Evolutionary conservation across 2,329 filamentous ascomycete species (phyloP), one percentile per base, ranked within the genome.

Genomic region (Alternaria longipes): DNA sequence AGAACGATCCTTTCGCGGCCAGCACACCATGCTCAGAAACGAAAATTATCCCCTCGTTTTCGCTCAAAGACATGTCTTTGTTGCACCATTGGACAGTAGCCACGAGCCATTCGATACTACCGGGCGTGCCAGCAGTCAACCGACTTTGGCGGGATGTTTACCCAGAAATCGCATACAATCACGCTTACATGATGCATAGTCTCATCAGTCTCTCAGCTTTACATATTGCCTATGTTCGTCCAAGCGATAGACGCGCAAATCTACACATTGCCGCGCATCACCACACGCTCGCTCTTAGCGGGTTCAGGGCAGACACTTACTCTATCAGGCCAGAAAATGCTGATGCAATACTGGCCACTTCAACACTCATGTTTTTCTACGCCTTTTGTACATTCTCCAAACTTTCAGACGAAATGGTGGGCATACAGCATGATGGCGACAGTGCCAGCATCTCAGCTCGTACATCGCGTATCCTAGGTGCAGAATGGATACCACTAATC

Each of bases 51-150:
- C 30, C 52, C 6, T 32, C 44, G 4, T 70, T 68, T 14, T 45
- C 44, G 5, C 22, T 69, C 45, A 62, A 56, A 9, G 68, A 69
- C 28, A 42, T 71, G 54, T 61, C 47, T 36, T 54, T 71, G 9
- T 36, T 71, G 20, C 67, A 69, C 54, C 67, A 71, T 55, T 71
- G 68, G 68, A 55, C 47, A 8, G 32, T 68, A 9, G 62, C 62
- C 6, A 66, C 65, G 1, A 63, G 68, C 36, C 38, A 26, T 9
- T 64, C 49, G 26, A 62, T 70, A n/a, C 30, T 65, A 18, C 46
- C 46, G 1, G 38, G 56, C 4, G 34, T 62, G 4, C 57, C 54
- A 9, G 20, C 53, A 0, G 6, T 62, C 3, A 46, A 61, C 46
- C 45, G 64, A 18, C 26, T 63, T 30, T 69, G 66, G 68, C 68